Evolutionary conservation across 2,329 filamentous ascomycete genomes (phyloP), one percentile per base, ranked within the genome.

Genomic region (Harringtonia aguacate): DNA sequence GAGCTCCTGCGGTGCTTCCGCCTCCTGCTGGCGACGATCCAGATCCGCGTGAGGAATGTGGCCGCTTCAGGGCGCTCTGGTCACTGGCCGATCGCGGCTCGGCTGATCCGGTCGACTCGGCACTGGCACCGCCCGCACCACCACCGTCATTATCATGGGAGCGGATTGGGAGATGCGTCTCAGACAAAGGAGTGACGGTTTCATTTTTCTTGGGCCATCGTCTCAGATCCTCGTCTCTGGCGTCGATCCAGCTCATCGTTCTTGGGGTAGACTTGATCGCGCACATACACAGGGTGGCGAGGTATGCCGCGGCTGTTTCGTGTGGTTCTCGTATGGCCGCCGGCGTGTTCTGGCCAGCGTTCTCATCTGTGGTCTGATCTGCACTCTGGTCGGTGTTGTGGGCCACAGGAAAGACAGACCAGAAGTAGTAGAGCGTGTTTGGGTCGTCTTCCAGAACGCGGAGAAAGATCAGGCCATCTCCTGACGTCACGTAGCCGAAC

Each of bases 401-500:
- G n/a, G n/a, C n/a, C n/a, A 27, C 24, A 10, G 24, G 24, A 27
- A 27, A 27, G 10, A 10, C 24, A 27, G 24, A 27, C 24, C 24
- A 27, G 24, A 10, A 27, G 24, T 27, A 27, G 10, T 27, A 27
- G 10, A 27, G 24, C 17, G 42, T 45, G 9, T 45, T 3, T 3
- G 44, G 42, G 8, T 37, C 30, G 14, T 45, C 34, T 18, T 43
- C 22, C 0, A 8, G 31, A 4, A 47, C 44, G 18, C 45, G 43
- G 5, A 47, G 20, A 12, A 47, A 39, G 4, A 49, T 27, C 9
- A 49, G 33, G 17, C 45, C 27, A 6, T 49, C 43, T n/a, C 47
- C 45, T 9, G 43, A 35, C 9, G 47, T 22, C 22, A 49, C 45
- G 31, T 49, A 49, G 3, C 44, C 47, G 17, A 17, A 49, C 36